These are phyloP conservation scores for Beverwykella pulmonaria DNA, from an alignment of 495 filamentous ascomycete species.

Conservation along the genomic window DNA sequence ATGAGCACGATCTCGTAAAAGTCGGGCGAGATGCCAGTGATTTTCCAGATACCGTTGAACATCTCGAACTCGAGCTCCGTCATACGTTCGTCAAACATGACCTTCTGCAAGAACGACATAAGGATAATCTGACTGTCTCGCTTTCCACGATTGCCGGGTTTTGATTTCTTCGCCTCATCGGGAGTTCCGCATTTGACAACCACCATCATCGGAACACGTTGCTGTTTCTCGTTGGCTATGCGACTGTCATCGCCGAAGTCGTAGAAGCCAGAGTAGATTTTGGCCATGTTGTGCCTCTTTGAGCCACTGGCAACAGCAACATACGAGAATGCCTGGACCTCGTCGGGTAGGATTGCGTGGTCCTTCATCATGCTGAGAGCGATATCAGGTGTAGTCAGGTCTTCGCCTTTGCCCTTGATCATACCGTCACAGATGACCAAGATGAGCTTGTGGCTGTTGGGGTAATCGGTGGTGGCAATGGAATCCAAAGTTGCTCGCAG, in stretches of 20 bases:
- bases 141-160: conserved; percentile 97
- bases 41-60: conserved; percentile 98
- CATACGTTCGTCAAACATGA: conserved; percentile 99
- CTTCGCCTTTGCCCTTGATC: conserved; percentile 94
- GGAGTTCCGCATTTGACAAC: conserved; percentile 95
- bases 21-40: conserved; percentile 95
- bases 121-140: conserved; percentile 98
- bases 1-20: conserved; percentile 97
- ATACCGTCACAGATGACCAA: conserved; percentile 96
- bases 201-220: conserved; percentile 98
- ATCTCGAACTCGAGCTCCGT: conserved; percentile 99
- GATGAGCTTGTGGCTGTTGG: conserved; percentile 97
- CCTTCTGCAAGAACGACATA: conserved; percentile 99
- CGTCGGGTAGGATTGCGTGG: conserved; percentile 71
- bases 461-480: conserved; percentile 96
- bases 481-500: conserved; percentile 94
- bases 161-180: conserved; percentile 74
- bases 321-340: conserved; percentile 89
- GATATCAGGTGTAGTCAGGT: conserved; percentile 85
- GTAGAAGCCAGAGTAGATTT: conserved; percentile 97
- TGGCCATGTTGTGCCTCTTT: conserved; percentile 99
- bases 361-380: conserved; percentile 94
- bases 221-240: conserved; percentile 84
- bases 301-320: conserved; percentile 95
- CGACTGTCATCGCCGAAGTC: conserved; percentile 83